Base-by-base conservation (phyloP, 306 rosid species). In the Prunus mume region DNA sequence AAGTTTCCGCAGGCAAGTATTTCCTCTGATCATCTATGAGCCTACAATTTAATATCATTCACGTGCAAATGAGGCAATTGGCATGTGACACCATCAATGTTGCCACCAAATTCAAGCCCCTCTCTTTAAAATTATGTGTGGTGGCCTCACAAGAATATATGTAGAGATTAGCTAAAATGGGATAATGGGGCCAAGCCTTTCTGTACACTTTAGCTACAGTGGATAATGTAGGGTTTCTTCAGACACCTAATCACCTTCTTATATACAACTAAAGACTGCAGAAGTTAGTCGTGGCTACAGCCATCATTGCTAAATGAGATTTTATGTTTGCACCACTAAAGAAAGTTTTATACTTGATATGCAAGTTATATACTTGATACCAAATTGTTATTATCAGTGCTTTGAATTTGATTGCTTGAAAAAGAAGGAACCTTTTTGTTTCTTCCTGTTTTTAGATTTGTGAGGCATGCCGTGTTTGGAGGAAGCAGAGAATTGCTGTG, bases 1-100 rank as follows among this genome's bases (percentile, higher is more conserved):
- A 47, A 47, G 15, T 47, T 13, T 13, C 52, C 52, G 15, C 52
- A 47, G 15, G 14, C 17, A 10, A 47, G 51, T 34, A 47, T 9
- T 46, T 12, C 51, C 51, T 47, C 12, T 47, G 51, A 47, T 47
- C 52, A 47, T 47, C 52, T 47, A 38, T 7, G 9, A 49, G 13
- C 52, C 52, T 49, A 20, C 20, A 19, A 19, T 56, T 56, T 56
- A 56, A 58, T 24, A 58, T 22, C 18, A 11, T 25, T 58, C 34
- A 58, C 65, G 65, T 58, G 65, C 65, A 60, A 60, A 27, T 5
- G 38, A 60, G 65, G 65, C 38, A 60, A 60, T 57, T 60, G 65
- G 8, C 65, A 60, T 12, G 65, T 60, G 65, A 60, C 38, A 25
- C 38, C 38, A 28, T 62, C 13, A 28, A 7, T 28, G 45, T 15